phyloP scores from a whole-genome alignment of 2,329 filamentous ascomycete genomes.

The Xylariaceae sp. region DNA sequence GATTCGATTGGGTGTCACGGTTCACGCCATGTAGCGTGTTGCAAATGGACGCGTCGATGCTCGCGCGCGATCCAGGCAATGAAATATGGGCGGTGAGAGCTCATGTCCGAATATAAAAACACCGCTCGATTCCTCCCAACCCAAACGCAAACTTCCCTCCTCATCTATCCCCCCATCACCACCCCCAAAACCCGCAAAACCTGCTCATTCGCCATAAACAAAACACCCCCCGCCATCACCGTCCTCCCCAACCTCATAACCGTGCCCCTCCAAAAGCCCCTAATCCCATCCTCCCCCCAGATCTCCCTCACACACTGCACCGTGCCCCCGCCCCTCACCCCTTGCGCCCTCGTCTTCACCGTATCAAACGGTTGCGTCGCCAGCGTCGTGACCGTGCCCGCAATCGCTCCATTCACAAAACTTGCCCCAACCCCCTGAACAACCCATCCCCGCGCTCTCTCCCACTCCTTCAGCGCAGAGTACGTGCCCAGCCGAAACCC shows the following conservation, averaged over 20 bases:
- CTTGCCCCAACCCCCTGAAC: conserved; percentile 32
- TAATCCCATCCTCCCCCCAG: conserved; percentile 50
- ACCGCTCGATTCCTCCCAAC: too few relatives aligned
- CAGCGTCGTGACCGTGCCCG: conserved; percentile 39
- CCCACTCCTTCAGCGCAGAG: conserved; percentile 55
- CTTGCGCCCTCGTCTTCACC: conserved; percentile 57
- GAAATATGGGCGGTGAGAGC: too few relatives aligned
- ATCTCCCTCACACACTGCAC: conserved; percentile 49
- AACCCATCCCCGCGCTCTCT: conserved; percentile 21
- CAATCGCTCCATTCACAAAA: conserved; percentile 39
- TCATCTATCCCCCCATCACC: conserved; percentile 17
- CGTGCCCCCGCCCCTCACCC: conserved; percentile 48
- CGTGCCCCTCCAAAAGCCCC: conserved; percentile 58
- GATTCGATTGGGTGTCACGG: too few relatives aligned
- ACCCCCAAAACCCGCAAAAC: conserved; percentile 27
- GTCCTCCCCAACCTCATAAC: conserved; percentile 58
- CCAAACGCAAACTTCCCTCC: background rate
- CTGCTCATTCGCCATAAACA: conserved; percentile 33
- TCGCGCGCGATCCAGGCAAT: too few relatives aligned
- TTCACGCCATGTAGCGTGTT: too few relatives aligned
- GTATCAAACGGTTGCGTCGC: conserved; percentile 57
- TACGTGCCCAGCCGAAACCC: conserved; percentile 59
- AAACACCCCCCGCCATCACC: conserved; percentile 41
- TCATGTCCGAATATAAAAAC: too few relatives aligned
- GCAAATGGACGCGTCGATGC: too few relatives aligned